Percentiles rank a stretch among this genome's conserved stretches.
Evolutionary conservation across 2,329 filamentous ascomycete genomes (phyloP).

Genomic region (Microcera coccophila): DNA sequence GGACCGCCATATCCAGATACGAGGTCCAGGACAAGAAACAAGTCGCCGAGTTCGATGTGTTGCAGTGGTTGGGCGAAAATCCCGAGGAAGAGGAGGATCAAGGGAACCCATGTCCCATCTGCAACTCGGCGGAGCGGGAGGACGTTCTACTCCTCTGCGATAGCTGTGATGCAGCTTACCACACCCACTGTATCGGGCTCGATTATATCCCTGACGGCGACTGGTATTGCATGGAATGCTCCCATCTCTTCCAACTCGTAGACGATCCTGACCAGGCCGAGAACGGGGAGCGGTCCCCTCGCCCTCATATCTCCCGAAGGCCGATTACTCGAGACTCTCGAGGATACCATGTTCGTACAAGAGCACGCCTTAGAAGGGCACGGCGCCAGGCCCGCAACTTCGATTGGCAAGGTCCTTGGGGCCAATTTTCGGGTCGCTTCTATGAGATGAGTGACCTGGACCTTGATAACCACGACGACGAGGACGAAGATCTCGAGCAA

Average conservation of each 20-base stretch:
- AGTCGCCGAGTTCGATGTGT: constrained; percentile 82
- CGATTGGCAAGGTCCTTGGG: constrained; percentile 88
- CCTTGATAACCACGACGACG: constrained; percentile 40
- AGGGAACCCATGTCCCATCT: constrained; percentile 75
- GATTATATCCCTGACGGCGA: constrained; percentile 69
- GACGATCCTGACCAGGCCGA: constrained; percentile 33
- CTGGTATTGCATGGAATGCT: constrained; percentile 91
- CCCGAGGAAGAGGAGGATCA: constrained; percentile 68
- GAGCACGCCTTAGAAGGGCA: constrained; percentile 53
- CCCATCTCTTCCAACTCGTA: constrained; percentile 43
- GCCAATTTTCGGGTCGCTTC: constrained; percentile 56
- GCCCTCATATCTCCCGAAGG: constrained; percentile 28
- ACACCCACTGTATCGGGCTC: constrained; percentile 86
- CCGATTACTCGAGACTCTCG: constrained; percentile 32
- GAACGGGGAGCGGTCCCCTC: constrained; percentile 32
- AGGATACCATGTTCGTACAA: constrained; percentile 47
- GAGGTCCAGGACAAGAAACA: constrained; percentile 79
- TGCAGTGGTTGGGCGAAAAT: constrained; percentile 66
- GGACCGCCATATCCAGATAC: constrained; percentile 55
- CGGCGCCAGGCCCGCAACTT: constrained; percentile 64
- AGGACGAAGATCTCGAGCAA: constrained; percentile 69
- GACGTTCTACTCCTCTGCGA: constrained; percentile 87
- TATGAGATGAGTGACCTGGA: constrained; percentile 53
- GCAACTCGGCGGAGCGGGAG: constrained; percentile 74
- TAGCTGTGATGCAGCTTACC: constrained; percentile 82